Percentiles rank a stretch among this genome's conserved stretches.
phyloP scores from a whole-genome alignment of 2,329 filamentous ascomycete species.

The Ceratocystiopsis minuta region DNA sequence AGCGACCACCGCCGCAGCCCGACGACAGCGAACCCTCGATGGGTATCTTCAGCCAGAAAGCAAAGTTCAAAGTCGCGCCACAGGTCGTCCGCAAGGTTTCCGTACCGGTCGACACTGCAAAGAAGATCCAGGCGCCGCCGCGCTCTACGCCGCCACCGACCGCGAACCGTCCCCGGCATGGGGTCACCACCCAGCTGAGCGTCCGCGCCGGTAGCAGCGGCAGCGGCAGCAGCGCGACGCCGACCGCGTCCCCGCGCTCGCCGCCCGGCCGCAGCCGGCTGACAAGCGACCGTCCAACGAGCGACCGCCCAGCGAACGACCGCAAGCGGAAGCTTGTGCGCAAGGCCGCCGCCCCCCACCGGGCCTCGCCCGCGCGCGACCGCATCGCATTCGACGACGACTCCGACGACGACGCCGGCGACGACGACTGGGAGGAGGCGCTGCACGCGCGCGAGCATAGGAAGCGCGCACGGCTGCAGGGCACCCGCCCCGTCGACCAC shows the following conservation, averaged over 20 bases:
- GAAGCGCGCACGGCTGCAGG: slow-evolving; percentile 16
- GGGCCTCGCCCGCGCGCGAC: slow-evolving; percentile 29
- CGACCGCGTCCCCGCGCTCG: slow-evolving; percentile 9
- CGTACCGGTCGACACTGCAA: slow-evolving; percentile 25
- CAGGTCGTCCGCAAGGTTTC: slow-evolving; percentile 34
- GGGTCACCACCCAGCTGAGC: background rate
- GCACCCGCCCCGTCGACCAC: slow-evolving; percentile 10
- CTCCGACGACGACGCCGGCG: slow-evolving; percentile 27
- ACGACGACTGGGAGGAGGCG: slow-evolving; percentile 29
- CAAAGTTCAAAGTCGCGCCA: slow-evolving; percentile 33
- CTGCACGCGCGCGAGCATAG: slow-evolving; percentile 30
- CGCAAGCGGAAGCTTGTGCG: slow-evolving; percentile 31
- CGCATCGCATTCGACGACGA: slow-evolving; percentile 31
- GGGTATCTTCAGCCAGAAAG: slow-evolving; percentile 24
- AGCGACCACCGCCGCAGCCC: too few species aligned
- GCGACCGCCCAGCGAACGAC: slow-evolving; percentile 3
- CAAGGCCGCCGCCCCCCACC: slow-evolving; percentile 5
- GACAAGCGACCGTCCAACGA: slow-evolving; percentile 14
- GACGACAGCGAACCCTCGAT: slow-evolving; percentile 10
- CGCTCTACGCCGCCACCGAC: background rate
- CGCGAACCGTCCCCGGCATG: background rate
- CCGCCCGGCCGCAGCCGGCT: slow-evolving; percentile 3
- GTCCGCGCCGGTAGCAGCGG: slow-evolving; percentile 21
- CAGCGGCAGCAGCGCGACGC: slow-evolving; percentile 16
- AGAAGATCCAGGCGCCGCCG: slow-evolving; percentile 15